Conservation (phyloP, 768 basidiomycete species). For the Hygrocybe coccinea region DNA sequence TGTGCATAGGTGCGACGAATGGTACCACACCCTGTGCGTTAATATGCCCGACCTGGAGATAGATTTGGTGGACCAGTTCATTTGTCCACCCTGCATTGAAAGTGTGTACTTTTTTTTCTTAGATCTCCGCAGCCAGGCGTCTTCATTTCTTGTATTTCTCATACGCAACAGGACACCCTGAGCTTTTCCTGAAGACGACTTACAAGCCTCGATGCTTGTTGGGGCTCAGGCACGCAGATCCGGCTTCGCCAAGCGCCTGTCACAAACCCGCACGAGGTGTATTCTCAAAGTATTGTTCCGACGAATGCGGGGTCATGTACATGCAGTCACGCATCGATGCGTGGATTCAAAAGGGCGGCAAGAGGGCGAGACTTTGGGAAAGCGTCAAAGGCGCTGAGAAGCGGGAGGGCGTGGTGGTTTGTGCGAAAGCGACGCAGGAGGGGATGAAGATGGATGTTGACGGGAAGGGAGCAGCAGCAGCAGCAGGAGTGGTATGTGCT, state of each 20-base stretch:
- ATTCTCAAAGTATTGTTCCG: conserved; percentile 89
- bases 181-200: conserved; percentile 61
- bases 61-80: conserved; percentile 88
- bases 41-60: conserved; percentile 75
- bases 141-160: conserved; percentile 1
- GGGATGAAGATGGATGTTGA: conserved; percentile 18
- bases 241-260: conserved; percentile 62
- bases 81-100: conserved; percentile 74
- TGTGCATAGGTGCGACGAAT: conserved; percentile 74
- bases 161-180: conserved; percentile 46
- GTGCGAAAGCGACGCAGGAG: conserved; percentile 28
- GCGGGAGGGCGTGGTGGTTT: conserved; percentile 65
- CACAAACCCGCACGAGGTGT: conserved; percentile 75
- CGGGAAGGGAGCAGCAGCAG: conserved; percentile 20
- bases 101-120: conserved; percentile 46
- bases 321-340: conserved; percentile 60
- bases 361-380: conserved; percentile 65
- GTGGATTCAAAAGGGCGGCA: conserved; percentile 60
- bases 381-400: conserved; percentile 64
- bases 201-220: conserved; percentile 77
- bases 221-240: conserved; percentile 60
- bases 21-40: conserved; percentile 89
- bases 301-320: conserved; percentile 76
- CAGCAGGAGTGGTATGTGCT: no score
- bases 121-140: not conserved